phyloP scores from a whole-genome alignment of 257 asterid genomes.

The Avicennia marina region DNA sequence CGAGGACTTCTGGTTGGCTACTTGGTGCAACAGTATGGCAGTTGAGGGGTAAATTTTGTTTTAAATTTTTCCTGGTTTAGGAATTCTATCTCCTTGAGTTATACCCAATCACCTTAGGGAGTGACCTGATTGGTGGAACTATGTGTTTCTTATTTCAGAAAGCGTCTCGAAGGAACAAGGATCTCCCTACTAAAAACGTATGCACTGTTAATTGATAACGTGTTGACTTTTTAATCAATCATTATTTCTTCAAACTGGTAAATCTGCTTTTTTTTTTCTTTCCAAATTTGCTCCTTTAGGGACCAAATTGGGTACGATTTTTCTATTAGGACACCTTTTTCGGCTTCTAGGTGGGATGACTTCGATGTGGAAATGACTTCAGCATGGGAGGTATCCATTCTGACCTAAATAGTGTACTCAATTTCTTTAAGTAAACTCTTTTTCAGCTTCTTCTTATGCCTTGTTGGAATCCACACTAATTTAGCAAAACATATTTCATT shows the following conservation, averaged over 20 bases:
- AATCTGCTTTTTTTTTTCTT: constrained; percentile 6
- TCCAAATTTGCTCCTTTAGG: constrained; percentile 39
- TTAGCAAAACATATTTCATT: not conserved
- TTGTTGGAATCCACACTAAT: not conserved
- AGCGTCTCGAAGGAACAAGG: constrained; percentile 94
- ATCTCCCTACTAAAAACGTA: constrained; percentile 67
- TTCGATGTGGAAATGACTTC: constrained; percentile 86
- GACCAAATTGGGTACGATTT: constrained; percentile 77
- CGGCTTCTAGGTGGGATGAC: constrained; percentile 90
- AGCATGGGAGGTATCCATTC: constrained; percentile 84
- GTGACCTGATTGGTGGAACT: constrained; percentile 2
- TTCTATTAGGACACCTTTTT: constrained; percentile 67
- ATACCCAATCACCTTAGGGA: constrained; percentile 13
- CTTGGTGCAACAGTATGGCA: constrained; percentile 79
- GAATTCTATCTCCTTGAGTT: not conserved
- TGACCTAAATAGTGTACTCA: not conserved
- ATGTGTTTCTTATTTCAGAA: constrained; percentile 52
- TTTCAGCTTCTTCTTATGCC: constrained; percentile 1
- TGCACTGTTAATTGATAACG: constrained; percentile 14
- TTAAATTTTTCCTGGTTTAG: constrained; percentile 6
- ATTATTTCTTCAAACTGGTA: constrained; percentile 14
- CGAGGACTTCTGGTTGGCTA: constrained; percentile 91
- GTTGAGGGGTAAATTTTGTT: constrained; percentile 67
- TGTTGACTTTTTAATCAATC: not conserved
- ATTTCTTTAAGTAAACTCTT: not conserved